Conservation (phyloP, 495 filamentous ascomycete genomes). For the Tuber umbilicatum region DNA sequence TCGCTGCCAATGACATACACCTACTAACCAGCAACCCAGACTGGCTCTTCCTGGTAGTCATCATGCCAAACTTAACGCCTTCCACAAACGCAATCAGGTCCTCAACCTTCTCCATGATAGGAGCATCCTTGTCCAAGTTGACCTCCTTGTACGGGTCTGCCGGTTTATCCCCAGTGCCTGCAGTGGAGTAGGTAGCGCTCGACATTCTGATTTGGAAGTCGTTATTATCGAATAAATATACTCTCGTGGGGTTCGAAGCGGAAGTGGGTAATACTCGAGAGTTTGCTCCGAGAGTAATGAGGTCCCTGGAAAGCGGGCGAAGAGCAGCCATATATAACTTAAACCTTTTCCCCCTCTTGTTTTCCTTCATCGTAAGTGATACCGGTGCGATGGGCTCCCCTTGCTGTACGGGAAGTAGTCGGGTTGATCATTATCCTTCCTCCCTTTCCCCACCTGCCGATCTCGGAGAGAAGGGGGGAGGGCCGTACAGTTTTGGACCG, state of each 20-base stretch:
- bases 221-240: neutral
- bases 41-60: constrained; percentile 57
- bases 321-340: constrained; percentile 18
- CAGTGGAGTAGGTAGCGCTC: constrained; percentile 17
- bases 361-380: neutral
- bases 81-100: constrained; percentile 64
- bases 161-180: constrained; percentile 44
- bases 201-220: constrained; percentile 18
- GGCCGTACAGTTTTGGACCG: neutral
- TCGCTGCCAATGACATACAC: constrained; percentile 86
- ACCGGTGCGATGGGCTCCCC: neutral
- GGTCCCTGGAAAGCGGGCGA: neutral
- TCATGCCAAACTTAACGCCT: constrained; percentile 71
- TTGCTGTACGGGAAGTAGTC: neutral
- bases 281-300: neutral
- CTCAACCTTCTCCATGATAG: constrained; percentile 70
- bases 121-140: constrained; percentile 57
- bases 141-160: constrained; percentile 76
- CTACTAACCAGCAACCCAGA: constrained; percentile 62
- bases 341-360: neutral
- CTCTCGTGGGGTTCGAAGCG: neutral
- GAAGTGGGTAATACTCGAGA: constrained; percentile 8
- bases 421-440: neutral
- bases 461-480: neutral
- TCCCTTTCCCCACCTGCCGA: neutral